Conservation (phyloP, 768 basidiomycete species). For the Termitomyces sp. region DNA sequence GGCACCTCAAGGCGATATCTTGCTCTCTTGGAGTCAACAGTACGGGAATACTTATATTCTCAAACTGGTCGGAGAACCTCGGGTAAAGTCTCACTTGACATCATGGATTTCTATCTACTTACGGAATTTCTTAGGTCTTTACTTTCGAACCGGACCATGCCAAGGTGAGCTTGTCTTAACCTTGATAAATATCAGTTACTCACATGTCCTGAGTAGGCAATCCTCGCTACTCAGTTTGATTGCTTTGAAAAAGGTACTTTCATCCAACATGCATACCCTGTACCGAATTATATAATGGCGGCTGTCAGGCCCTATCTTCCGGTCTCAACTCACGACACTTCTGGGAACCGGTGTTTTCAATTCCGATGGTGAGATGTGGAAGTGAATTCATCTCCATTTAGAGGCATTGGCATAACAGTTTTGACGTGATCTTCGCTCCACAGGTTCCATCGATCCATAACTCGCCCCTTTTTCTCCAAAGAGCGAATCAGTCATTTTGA, state of each 20-base stretch:
- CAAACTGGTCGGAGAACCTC: slow-evolving; percentile 22
- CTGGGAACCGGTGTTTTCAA: slow-evolving; percentile 58
- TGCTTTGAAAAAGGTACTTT: slow-evolving; percentile 36
- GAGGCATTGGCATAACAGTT: neutral
- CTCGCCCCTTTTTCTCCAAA: slow-evolving; percentile 63
- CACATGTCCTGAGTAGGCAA: slow-evolving; percentile 12
- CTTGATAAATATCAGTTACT: neutral
- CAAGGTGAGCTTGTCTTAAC: slow-evolving; percentile 18
- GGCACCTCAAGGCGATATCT: slow-evolving; percentile 18
- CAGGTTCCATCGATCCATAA: slow-evolving; percentile 62
- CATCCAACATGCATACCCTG: neutral
- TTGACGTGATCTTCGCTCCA: neutral
- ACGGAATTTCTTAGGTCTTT: slow-evolving; percentile 23
- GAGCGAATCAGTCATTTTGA: slow-evolving; percentile 60
- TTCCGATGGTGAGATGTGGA: slow-evolving; percentile 65
- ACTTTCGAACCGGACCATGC: slow-evolving; percentile 42
- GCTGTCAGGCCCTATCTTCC: slow-evolving; percentile 20
- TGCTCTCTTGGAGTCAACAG: slow-evolving; percentile 18
- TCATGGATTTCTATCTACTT: neutral
- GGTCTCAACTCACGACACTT: slow-evolving; percentile 24
- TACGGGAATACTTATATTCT: slow-evolving; percentile 20
- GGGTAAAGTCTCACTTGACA: slow-evolving; percentile 14
- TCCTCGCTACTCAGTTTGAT: slow-evolving; percentile 43
- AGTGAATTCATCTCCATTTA: slow-evolving; percentile 24
- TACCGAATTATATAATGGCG: neutral